Percentiles rank a stretch among this genome's conserved stretches.
Evolutionary conservation across 768 basidiomycete genomes (phyloP).

Genomic region (Leccinum truebloodii): DNA sequence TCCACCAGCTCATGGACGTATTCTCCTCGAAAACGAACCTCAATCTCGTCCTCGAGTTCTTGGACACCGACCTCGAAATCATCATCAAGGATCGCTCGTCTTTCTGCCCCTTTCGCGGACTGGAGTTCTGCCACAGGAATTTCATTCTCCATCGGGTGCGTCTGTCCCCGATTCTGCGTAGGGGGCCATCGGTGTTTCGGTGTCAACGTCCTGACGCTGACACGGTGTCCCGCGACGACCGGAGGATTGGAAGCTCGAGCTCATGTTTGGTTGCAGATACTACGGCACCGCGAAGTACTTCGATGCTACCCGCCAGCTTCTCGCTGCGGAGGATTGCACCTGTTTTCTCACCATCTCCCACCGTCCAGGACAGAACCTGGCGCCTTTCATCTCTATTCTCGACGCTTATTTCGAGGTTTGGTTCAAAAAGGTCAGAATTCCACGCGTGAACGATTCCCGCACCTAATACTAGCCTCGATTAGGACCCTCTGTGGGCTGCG

Average conservation of each 20-base stretch:
- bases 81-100: slow-evolving; percentile 93
- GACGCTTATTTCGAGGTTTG: slow-evolving; percentile 95
- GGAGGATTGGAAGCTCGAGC: slow-evolving; percentile 82
- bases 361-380: slow-evolving; percentile 96
- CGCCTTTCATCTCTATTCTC: slow-evolving; percentile 95
- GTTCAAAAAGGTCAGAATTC: slow-evolving; percentile 90
- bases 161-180: slow-evolving; percentile 13
- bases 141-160: slow-evolving; percentile 90
- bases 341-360: slow-evolving; percentile 97
- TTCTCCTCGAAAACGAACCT: slow-evolving; percentile 96
- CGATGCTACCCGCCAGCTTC: slow-evolving; percentile 77
- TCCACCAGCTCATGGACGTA: slow-evolving; percentile 82
- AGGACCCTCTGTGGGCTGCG: slow-evolving; percentile 97
- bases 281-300: slow-evolving; percentile 59
- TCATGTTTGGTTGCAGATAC: too few species aligned
- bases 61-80: slow-evolving; percentile 95
- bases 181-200: slow-evolving; percentile 11
- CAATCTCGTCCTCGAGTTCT: slow-evolving; percentile 95
- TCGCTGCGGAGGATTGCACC: slow-evolving; percentile 90
- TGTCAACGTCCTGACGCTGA: slow-evolving; percentile 11
- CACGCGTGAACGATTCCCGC: neutral
- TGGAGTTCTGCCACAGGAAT: slow-evolving; percentile 98
- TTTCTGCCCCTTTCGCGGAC: slow-evolving; percentile 88
- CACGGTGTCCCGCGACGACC: neutral
- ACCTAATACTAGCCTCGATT: slow-evolving; percentile 14